Percentiles rank a stretch among this genome's conserved stretches.
Evolutionary conservation across 371 early-diverging fungal genomes (phyloP).

Genomic region (Mortierella sp.): DNA sequence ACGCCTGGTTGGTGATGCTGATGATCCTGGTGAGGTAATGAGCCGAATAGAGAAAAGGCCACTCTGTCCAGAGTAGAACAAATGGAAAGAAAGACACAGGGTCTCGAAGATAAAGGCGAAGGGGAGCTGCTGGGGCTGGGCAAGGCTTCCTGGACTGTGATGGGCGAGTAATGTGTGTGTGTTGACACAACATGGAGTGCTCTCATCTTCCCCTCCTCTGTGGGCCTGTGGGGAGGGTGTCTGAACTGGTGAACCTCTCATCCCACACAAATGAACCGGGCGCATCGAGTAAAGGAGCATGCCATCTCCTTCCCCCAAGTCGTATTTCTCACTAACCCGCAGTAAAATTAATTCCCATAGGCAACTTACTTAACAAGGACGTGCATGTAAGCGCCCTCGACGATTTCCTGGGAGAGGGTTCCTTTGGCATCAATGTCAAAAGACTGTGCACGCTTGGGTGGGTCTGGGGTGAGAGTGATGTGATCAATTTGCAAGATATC

Average conservation of each 20-base stretch:
- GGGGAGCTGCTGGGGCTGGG: too few relatives aligned
- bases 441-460: conserved; percentile 62
- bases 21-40: too few relatives aligned
- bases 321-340: not conserved
- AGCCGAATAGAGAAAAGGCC: too few relatives aligned
- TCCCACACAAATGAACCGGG: too few relatives aligned
- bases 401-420: conserved; percentile 54
- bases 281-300: not conserved
- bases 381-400: conserved; percentile 60
- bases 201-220: too few relatives aligned
- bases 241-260: too few relatives aligned
- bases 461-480: conserved; percentile 64
- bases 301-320: not conserved
- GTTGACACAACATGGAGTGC: too few relatives aligned
- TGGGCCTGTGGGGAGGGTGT: too few relatives aligned
- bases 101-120: too few relatives aligned
- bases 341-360: not conserved
- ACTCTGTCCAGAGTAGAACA: not conserved
- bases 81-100: not conserved
- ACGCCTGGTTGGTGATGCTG: too few relatives aligned
- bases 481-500: conserved; percentile 54
- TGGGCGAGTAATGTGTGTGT: too few relatives aligned
- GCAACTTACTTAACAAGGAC: conserved; percentile 60
- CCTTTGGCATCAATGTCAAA: conserved; percentile 67
- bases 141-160: too few relatives aligned